Conservation (phyloP, 1,284 basidiomycete species). For the Leccinum pallidistipes region DNA sequence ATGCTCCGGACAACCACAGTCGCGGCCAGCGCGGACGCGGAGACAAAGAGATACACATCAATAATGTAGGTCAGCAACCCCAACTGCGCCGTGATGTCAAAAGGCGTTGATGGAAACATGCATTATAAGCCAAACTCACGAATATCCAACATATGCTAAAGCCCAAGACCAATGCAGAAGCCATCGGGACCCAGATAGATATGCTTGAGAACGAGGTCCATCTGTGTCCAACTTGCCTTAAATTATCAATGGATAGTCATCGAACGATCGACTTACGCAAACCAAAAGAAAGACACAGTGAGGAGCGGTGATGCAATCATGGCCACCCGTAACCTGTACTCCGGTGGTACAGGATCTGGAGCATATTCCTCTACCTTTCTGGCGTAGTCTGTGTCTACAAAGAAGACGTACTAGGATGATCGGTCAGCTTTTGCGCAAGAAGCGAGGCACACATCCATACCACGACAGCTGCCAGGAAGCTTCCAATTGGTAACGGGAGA, state of each 20-base stretch:
- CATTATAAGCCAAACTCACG: constrained; percentile 37
- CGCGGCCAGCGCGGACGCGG: constrained; percentile 60
- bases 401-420: constrained; percentile 43
- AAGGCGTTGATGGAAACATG: neutral
- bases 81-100: constrained; percentile 36
- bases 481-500: constrained; percentile 57
- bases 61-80: constrained; percentile 58
- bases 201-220: constrained; percentile 58
- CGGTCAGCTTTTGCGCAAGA: constrained; percentile 32
- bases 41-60: constrained; percentile 54
- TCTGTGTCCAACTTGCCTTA: constrained; percentile 22
- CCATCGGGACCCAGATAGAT: constrained; percentile 58
- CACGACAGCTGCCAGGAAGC: constrained; percentile 43
- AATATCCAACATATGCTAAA: constrained; percentile 59
- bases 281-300: constrained; percentile 65
- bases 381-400: constrained; percentile 57
- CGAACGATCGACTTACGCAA: constrained; percentile 45
- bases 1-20: constrained; percentile 55
- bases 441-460: constrained; percentile 35
- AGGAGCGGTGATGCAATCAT: constrained; percentile 58
- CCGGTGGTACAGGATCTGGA: constrained; percentile 62
- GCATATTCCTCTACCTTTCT: constrained; percentile 44
- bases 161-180: constrained; percentile 52
- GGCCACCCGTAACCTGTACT: constrained; percentile 59
- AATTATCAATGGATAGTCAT: neutral